These are phyloP conservation scores for Cornus suecica DNA, from an alignment of 148 eudicot species.

Conservation along the genomic window DNA sequence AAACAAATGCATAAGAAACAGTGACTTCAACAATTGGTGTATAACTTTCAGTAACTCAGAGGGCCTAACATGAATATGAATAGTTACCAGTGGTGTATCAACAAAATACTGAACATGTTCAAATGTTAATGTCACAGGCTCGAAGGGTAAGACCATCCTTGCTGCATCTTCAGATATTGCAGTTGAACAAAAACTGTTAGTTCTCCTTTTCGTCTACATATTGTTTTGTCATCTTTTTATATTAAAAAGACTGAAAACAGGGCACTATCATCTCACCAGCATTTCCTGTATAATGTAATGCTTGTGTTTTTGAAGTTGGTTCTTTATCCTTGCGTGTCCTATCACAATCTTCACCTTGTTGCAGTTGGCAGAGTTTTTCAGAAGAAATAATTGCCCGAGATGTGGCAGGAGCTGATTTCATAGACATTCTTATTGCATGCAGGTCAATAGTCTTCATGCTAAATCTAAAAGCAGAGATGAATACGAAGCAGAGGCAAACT, in stretches of 20 bases:
- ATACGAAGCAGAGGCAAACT: neutral
- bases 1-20: neutral
- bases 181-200: too few relatives aligned
- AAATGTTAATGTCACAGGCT: neutral
- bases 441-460: neutral
- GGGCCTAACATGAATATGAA: neutral
- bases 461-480: neutral
- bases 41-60: neutral
- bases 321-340: neutral
- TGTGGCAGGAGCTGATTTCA: conserved; percentile 22
- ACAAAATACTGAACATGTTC: neutral
- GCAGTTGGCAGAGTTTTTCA: conserved; percentile 24
- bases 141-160: conserved; percentile 17
- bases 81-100: conserved; percentile 3
- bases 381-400: conserved; percentile 36
- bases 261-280: neutral
- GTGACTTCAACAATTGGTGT: neutral
- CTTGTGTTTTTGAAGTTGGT: neutral
- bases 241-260: neutral
- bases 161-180: neutral
- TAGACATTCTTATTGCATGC: neutral
- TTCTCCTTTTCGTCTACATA: neutral
- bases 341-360: conserved; percentile 4
- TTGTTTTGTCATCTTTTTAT: neutral
- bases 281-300: too few relatives aligned